These are phyloP conservation scores for Ganoderma sp. DNA, from an alignment of 1,284 basidiomycete species.

Conservation along the genomic window DNA sequence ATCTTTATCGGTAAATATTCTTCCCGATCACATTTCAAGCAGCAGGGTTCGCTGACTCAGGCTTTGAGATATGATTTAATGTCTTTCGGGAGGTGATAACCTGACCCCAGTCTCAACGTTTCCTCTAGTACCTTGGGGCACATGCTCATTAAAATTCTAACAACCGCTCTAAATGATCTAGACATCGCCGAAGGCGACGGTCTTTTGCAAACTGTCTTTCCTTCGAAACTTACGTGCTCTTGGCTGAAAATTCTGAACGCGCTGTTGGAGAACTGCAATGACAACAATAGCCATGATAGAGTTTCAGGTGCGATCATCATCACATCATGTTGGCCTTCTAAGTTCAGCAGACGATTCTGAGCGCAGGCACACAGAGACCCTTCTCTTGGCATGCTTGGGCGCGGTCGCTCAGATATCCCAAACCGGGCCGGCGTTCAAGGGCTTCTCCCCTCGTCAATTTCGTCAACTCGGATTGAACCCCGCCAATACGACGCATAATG, in stretches of 20 bases:
- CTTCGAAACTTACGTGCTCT: too few relatives aligned
- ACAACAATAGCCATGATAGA: background rate
- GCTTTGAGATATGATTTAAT: too few relatives aligned
- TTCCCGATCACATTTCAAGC: too few relatives aligned
- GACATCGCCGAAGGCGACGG: background rate
- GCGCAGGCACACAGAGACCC: background rate
- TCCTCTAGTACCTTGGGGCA: background rate
- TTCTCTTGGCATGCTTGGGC: background rate
- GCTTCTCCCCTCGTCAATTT: too few relatives aligned
- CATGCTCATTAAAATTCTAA: background rate
- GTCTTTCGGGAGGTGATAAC: too few relatives aligned
- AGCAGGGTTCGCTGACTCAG: too few relatives aligned
- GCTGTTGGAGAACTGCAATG: background rate
- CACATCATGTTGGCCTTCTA: background rate
- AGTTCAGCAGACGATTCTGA: background rate
- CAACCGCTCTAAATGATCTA: background rate
- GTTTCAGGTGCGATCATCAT: background rate
- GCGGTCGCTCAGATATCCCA: background rate
- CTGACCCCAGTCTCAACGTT: too few relatives aligned
- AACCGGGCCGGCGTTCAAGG: background rate
- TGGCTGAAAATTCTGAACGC: background rate
- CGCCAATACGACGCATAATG: background rate
- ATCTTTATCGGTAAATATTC: too few relatives aligned
- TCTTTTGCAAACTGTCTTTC: too few relatives aligned
- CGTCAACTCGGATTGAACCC: background rate